A percentile compares a stretch with the other conserved stretches of the same genome.
phyloP scores from a whole-genome alignment of 2,329 filamentous ascomycete species.

The Paraphaeosphaeria minitans region DNA sequence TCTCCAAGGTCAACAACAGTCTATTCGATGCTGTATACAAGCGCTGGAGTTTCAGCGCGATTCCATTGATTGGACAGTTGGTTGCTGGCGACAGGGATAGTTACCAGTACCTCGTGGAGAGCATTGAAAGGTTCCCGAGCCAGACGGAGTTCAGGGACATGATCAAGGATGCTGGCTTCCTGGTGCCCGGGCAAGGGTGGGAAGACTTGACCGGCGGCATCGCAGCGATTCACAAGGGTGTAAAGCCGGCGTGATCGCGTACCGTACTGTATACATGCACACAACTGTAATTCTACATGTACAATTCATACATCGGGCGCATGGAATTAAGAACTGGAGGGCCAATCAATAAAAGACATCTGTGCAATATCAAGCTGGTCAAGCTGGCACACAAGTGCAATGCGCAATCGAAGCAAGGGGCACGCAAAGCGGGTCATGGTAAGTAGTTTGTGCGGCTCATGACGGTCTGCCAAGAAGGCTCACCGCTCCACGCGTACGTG shows the following conservation, averaged over 20 bases:
- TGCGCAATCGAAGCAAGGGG: not conserved
- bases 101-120: conserved; percentile 98
- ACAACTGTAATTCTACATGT: conserved; percentile 1
- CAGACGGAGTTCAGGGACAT: conserved; percentile 84
- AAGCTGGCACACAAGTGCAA: not conserved
- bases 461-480: conserved; percentile 12
- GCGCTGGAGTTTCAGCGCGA: conserved; percentile 92
- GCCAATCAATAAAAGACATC: too few relatives aligned
- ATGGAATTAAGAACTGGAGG: not conserved
- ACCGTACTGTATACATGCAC: not conserved
- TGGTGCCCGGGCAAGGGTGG: conserved; percentile 73
- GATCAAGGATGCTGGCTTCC: conserved; percentile 84
- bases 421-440: not conserved
- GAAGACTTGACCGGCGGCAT: conserved; percentile 92
- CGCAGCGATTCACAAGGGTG: conserved; percentile 93
- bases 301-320: not conserved
- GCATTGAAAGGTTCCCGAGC: conserved; percentile 89
- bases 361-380: too few relatives aligned
- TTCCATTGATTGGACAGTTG: conserved; percentile 92
- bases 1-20: conserved; percentile 80
- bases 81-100: conserved; percentile 93
- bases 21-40: conserved; percentile 88
- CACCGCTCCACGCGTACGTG: conserved; percentile 13
- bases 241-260: conserved; percentile 67
- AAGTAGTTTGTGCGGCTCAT: not conserved